Base-by-base conservation (phyloP, 495 filamentous ascomycete species). In the Talaromyces adpressus region DNA sequence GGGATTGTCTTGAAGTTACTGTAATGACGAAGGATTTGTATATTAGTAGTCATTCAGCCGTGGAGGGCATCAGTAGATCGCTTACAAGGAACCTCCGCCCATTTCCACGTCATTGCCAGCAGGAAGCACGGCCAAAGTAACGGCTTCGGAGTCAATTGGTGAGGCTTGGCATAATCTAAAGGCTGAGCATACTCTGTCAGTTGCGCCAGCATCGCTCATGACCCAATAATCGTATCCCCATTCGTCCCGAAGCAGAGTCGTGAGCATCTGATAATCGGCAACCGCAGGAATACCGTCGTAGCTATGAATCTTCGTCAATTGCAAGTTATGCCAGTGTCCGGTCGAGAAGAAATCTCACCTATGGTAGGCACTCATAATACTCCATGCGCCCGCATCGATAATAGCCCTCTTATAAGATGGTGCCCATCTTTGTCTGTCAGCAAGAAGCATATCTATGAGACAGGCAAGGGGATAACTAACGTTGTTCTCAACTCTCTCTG, bases 41-140 rank as follows among this genome's bases (percentile, higher is more conserved):
- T 70, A 7, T 61, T 25, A 47, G 32, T 30, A 32, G 7, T 2
- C 11, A 60, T 49, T 49, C n/a, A 25, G 52, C 30, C 22, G 18
- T 27, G 20, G 11, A 36, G 29, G 32, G 32, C 32, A 36, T 12
- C 32, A 22, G 52, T 29, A 56, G 11, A 29, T 7, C 7, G 27
- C 76, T 64, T 67, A 78, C 76, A 82, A 90, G 20, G 83, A 86
- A 30, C 88, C 88, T 57, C 88, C 88, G 36, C 87, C 87, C 88
- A 90, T 90, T 66, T 90, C 88, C n/a, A 87, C 82, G 63, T 89
- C 87, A 56, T 84, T 85, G n/a, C 88, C 87, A 14, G 88, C 86
- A 4, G 82, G 82, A 39, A 90, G 76, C 6, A 83, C 84, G 58
- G 80, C 71, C 52, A 78, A 68, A 6, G 80, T 83, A 4, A 90